Evolutionary conservation across 257 asterid genomes (phyloP).

Genomic region (Lithospermum erythrorhizon): DNA sequence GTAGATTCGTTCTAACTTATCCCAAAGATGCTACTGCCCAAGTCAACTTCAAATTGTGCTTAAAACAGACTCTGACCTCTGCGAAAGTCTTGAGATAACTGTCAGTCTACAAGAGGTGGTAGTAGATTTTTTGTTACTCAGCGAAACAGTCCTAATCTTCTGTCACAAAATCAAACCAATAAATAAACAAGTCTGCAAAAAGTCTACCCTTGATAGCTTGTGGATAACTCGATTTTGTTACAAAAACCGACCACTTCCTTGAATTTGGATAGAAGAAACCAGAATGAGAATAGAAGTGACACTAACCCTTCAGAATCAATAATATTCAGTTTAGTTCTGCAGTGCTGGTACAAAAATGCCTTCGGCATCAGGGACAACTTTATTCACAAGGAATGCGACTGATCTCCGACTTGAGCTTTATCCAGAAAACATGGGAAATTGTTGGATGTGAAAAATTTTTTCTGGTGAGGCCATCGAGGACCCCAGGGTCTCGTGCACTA

Average conservation of each 20-base stretch:
- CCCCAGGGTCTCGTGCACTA: too few species aligned
- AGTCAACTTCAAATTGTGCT: slow-evolving; percentile 19
- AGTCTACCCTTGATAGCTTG: slow-evolving; percentile 29
- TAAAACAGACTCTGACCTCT: slow-evolving; percentile 9
- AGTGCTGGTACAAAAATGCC: slow-evolving; percentile 12
- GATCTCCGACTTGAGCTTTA: slow-evolving; percentile 11
- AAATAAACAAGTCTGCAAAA: slow-evolving; percentile 22
- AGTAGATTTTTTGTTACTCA: slow-evolving; percentile 16
- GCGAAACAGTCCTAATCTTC: slow-evolving; percentile 11
- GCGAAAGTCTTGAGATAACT: slow-evolving; percentile 7
- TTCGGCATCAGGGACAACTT: slow-evolving; percentile 10
- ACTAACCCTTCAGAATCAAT: slow-evolving; percentile 8
- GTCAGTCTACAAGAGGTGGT: slow-evolving; percentile 5
- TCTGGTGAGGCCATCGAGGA: too few species aligned
- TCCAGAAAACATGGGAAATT: slow-evolving; percentile 16
- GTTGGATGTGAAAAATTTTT: too few species aligned
- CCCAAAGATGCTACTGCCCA: slow-evolving; percentile 10
- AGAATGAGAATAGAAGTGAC: slow-evolving; percentile 12
- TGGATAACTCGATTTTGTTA: slow-evolving; percentile 59
- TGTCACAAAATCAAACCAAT: slow-evolving; percentile 15
- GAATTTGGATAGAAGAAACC: slow-evolving; percentile 18
- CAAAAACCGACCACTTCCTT: slow-evolving; percentile 10
- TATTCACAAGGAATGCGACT: slow-evolving; percentile 10
- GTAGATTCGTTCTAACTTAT: slow-evolving; percentile 7
- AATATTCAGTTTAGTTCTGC: slow-evolving; percentile 14